These are phyloP conservation scores for Castanea sativa DNA, from an alignment of 306 rosid genomes.

Conservation along the genomic window DNA sequence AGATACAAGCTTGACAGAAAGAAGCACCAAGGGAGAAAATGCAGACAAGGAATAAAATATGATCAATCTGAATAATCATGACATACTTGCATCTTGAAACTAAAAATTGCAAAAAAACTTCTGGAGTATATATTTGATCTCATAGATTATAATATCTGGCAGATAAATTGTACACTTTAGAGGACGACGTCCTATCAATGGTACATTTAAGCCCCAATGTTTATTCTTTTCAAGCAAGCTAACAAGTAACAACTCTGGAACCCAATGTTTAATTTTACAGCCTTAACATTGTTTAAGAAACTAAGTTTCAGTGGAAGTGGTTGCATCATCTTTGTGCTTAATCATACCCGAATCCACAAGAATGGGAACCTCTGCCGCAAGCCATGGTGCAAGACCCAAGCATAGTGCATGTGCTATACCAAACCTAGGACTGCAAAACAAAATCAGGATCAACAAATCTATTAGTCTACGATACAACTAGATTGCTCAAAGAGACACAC, in stretches of 20 bases:
- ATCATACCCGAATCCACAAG: constrained; percentile 99
- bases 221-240: constrained; percentile 35
- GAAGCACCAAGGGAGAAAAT: too few species aligned
- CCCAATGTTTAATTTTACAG: constrained; percentile 36
- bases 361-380: constrained; percentile 93
- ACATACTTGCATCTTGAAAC: constrained; percentile 16
- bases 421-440: constrained; percentile 85
- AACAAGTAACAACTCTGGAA: constrained; percentile 8
- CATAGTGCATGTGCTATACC: constrained; percentile 98
- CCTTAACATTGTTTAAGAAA: constrained; percentile 12
- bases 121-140: constrained; percentile 16
- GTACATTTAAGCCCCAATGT: constrained; percentile 29
- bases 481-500: not conserved
- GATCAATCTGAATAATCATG: constrained; percentile 18
- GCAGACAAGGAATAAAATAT: not conserved
- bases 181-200: constrained; percentile 16
- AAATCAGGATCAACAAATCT: constrained; percentile 14
- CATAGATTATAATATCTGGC: constrained; percentile 16
- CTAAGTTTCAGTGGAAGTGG: constrained; percentile 78
- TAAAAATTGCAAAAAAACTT: not conserved
- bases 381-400: constrained; percentile 99
- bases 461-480: constrained; percentile 22
- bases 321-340: constrained; percentile 91
- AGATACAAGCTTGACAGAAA: not conserved
- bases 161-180: constrained; percentile 21